Conservation (phyloP, 1,284 basidiomycete species). For the Leccinum pseudoinsigne region DNA sequence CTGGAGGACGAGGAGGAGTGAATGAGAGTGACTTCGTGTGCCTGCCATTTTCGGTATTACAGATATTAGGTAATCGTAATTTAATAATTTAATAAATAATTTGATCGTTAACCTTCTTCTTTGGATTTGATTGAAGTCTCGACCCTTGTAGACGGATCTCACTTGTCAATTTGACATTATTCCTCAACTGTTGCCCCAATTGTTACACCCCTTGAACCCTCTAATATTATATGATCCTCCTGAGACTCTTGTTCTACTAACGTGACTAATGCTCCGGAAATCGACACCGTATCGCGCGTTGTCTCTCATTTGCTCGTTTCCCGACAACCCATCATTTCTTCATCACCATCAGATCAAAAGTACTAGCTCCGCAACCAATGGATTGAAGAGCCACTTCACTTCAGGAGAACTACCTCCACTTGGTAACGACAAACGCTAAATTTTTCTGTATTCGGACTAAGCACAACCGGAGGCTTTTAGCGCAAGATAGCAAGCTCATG, state of each 20-base stretch:
- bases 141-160: background rate
- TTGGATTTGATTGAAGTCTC: background rate
- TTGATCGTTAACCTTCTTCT: slow-evolving; percentile 1
- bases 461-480: slow-evolving; percentile 24
- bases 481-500: slow-evolving; percentile 20
- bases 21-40: background rate
- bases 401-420: slow-evolving; percentile 22
- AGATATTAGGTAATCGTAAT: background rate
- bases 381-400: slow-evolving; percentile 1
- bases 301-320: slow-evolving; percentile 3
- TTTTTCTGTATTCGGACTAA: slow-evolving; percentile 13
- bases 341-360: slow-evolving; percentile 10
- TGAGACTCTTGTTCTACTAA: background rate
- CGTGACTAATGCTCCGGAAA: slow-evolving; percentile 25
- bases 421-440: slow-evolving; percentile 19
- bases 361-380: slow-evolving; percentile 10
- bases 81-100: background rate
- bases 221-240: background rate
- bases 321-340: background rate
- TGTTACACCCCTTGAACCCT: background rate
- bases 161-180: background rate
- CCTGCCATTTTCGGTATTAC: background rate
- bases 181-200: background rate
- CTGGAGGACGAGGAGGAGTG: background rate
- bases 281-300: slow-evolving; percentile 23